These are phyloP conservation scores for Linderniella brevidens DNA, from an alignment of 257 asterid genomes.

Conservation along the genomic window DNA sequence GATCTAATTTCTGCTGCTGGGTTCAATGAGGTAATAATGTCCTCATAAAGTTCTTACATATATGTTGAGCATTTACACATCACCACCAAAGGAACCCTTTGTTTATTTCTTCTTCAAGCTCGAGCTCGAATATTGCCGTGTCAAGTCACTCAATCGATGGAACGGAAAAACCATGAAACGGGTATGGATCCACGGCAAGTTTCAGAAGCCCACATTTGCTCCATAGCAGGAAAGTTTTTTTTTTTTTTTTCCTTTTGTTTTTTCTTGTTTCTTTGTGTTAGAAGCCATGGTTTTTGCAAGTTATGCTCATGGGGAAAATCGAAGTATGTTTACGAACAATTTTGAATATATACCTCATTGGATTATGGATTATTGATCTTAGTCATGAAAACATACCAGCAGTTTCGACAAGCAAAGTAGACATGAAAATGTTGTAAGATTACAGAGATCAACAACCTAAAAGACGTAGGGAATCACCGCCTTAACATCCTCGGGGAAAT, in stretches of 20 bases:
- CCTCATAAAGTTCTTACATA: not conserved
- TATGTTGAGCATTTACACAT: not conserved
- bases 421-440: no score
- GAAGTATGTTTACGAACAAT: no score
- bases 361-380: no score
- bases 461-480: constrained; percentile 53
- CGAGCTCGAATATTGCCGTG: constrained; percentile 89
- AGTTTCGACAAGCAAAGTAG: no score
- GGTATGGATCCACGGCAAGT: constrained; percentile 96
- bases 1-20: constrained; percentile 48
- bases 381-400: no score
- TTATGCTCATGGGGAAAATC: no score
- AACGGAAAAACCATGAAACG: constrained; percentile 76
- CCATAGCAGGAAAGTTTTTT: no score
- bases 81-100: not conserved
- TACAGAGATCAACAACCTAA: constrained; percentile 10
- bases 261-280: no score
- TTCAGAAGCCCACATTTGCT: constrained; percentile 33
- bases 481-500: constrained; percentile 48
- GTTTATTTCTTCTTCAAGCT: constrained; percentile 27
- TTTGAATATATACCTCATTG: no score
- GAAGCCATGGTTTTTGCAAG: no score
- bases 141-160: constrained; percentile 59
- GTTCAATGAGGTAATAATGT: constrained; percentile 60
- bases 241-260: no score